Evolutionary conservation across 768 basidiomycete genomes (phyloP), one percentile per base, ranked within the genome.

Genomic region (Termitomyces sp.): DNA sequence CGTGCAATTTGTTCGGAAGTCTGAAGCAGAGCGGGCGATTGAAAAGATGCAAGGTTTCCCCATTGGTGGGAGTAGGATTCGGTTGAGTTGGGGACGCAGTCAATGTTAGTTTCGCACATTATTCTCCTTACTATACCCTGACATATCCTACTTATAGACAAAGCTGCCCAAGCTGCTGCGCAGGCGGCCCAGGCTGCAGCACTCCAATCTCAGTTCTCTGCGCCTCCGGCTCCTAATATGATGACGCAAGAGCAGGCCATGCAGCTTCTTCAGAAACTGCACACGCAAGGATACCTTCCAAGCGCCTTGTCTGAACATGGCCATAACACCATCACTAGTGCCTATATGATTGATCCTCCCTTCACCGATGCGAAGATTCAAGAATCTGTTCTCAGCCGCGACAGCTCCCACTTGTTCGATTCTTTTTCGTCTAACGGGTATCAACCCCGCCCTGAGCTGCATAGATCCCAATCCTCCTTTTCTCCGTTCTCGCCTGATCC

Each of bases 1-100:
- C 67, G 95, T 97, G 47, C 95, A 97, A 73, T 97, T 93, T 66
- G 91, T 96, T 30, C 83, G 87, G 63, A 94, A 96, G 72, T 85
- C 84, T 11, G 95, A 97, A 72, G 95, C 95, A 12, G 93, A 95
- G 71, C 80, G 84, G 39, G 93, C 94, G 9, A 97, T 97, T 61
- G 91, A 94, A 74, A 93, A 92, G 74, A 95, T 96, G 94, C 94
- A 96, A 76, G 94, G 93, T 27, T 96, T 95, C 70, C 93, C 93
- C 4, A 88, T 97, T 63, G 93, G 92, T 36, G 95, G 95, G 16
- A 93, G 93, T 63, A 81, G 91, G 66, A 94, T 97, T 63, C 82
- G 95, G 37, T 74, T 96, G 62, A 93, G 91, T 68, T 97, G 95
- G 95, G 95, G 95, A 44, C 80, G 94, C 49, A 93, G 90, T 73